Evolutionary conservation across 1,139 yeast genomes (phyloP), one percentile per base, ranked within the genome.

Genomic region (Candida albicans): DNA sequence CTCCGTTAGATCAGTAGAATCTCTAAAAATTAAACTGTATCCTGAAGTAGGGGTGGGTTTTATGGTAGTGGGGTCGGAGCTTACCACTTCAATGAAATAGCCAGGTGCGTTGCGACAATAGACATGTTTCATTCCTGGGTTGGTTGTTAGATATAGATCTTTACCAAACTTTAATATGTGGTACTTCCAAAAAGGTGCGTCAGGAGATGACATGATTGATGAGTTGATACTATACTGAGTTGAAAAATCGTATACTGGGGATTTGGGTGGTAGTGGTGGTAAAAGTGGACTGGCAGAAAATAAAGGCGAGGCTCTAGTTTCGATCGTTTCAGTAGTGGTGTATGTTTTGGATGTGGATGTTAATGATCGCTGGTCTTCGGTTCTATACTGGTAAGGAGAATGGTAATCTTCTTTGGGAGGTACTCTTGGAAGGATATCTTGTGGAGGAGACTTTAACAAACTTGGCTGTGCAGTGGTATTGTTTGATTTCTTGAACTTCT

Each of bases 91-190:
- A 4, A 80, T 75, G 48, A 70, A 77, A 53, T 73, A 77, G 1
- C 85, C 81, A 0, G 86, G 86, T 0, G 78, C 84, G 53, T 70
- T 68, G 15, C 84, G 63, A 46, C 84, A 75, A 52, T 74, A 77
- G 38, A 76, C 59, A 54, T 81, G 85, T 48, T 75, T 72, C 29
- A 68, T 60, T 22, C 77, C 79, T 0, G 87, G 87, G 52, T 80
- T 82, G 1, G 87, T 81, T 1, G 85, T 74, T 26, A 81, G 55
- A 52, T 81, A 81, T 43, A 79, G 64, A 46, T 70, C 72, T 33
- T 68, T 69, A 4, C 81, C 80, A 41, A 78, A 64, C 42, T 67
- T 70, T 26, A 78, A 58, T 9, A 81, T 64, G 53, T 82, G 87
- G 53, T 80, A 82, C 54, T 82, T 82, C 85, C 86, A 81, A 52